phyloP scores from a whole-genome alignment of 2,329 filamentous ascomycete genomes.

The Penicillium sp. region DNA sequence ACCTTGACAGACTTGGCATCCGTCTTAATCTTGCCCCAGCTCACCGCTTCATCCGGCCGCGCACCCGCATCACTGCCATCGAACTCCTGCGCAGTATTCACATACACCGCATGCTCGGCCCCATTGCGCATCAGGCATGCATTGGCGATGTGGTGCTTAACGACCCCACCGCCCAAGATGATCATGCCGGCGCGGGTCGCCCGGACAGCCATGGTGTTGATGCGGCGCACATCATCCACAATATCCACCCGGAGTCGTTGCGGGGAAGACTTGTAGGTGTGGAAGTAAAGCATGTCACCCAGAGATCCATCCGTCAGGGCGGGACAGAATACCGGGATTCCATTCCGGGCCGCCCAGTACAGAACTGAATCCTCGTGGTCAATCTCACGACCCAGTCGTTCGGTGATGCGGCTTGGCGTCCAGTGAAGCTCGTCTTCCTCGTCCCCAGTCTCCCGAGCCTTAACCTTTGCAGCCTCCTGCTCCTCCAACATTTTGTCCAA shows the following conservation, averaged over 20 bases:
- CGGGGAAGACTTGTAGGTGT: constrained; percentile 88
- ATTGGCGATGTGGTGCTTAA: constrained; percentile 98
- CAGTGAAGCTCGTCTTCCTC: constrained; percentile 72
- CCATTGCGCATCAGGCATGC: constrained; percentile 97
- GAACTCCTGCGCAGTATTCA: constrained; percentile 97
- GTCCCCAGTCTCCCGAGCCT: constrained; percentile 40
- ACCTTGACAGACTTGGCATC: constrained; percentile 89
- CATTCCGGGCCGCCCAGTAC: constrained; percentile 97
- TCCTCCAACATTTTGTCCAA: constrained; percentile 92
- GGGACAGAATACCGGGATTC: constrained; percentile 96
- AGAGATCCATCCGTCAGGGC: constrained; percentile 92
- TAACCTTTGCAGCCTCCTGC: constrained; percentile 75
- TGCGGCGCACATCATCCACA: constrained; percentile 85
- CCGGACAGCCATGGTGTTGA: constrained; percentile 87
- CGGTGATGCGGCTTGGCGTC: constrained; percentile 92
- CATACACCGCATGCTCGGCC: constrained; percentile 93
- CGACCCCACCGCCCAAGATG: constrained; percentile 86
- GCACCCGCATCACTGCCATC: constrained; percentile 96
- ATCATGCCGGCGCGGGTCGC: constrained; percentile 93
- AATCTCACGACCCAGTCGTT: constrained; percentile 87
- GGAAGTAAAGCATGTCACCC: constrained; percentile 98
- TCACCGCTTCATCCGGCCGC: constrained; percentile 91
- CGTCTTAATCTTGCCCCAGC: constrained; percentile 96
- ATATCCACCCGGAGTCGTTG: constrained; percentile 82
- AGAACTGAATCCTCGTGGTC: constrained; percentile 88